phyloP scores from a whole-genome alignment of 192 early-diverging fungal species.

The Podila verticillata region DNA sequence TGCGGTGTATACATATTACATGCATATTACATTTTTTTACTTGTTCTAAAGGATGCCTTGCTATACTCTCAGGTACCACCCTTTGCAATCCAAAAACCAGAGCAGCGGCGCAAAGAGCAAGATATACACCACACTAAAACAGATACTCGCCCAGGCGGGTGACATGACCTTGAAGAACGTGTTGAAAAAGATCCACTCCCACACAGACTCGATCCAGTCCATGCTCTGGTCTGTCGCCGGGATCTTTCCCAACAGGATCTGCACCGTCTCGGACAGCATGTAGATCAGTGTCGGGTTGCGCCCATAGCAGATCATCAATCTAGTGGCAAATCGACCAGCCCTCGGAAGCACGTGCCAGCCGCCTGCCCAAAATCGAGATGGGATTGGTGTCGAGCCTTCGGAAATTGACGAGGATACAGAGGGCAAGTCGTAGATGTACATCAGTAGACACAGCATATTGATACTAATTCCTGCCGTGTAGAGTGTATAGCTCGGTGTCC shows the following conservation, averaged over 20 bases:
- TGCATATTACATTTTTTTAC: too few relatives aligned
- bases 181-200: slow-evolving; percentile 29
- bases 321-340: background rate
- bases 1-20: too few relatives aligned
- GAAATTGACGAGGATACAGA: too few relatives aligned
- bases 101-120: slow-evolving; percentile 26
- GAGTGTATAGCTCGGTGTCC: slow-evolving; percentile 61
- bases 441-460: slow-evolving; percentile 22
- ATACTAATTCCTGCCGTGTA: slow-evolving; percentile 44
- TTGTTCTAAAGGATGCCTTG: background rate
- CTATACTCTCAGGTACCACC: slow-evolving; percentile 17
- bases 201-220: slow-evolving; percentile 18
- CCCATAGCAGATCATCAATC: slow-evolving; percentile 53
- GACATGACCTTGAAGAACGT: slow-evolving; percentile 25
- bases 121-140: slow-evolving; percentile 30
- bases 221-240: background rate
- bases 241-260: slow-evolving; percentile 23
- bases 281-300: slow-evolving; percentile 60
- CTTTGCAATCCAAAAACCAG: slow-evolving; percentile 10
- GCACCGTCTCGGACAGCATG: slow-evolving; percentile 44
- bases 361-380: background rate
- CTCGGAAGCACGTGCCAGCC: background rate
- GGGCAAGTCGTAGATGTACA: slow-evolving; percentile 49
- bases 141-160: slow-evolving; percentile 18
- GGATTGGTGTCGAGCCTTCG: too few relatives aligned